phyloP scores from a whole-genome alignment of 371 early-diverging fungal species.

The Circinella minor region DNA sequence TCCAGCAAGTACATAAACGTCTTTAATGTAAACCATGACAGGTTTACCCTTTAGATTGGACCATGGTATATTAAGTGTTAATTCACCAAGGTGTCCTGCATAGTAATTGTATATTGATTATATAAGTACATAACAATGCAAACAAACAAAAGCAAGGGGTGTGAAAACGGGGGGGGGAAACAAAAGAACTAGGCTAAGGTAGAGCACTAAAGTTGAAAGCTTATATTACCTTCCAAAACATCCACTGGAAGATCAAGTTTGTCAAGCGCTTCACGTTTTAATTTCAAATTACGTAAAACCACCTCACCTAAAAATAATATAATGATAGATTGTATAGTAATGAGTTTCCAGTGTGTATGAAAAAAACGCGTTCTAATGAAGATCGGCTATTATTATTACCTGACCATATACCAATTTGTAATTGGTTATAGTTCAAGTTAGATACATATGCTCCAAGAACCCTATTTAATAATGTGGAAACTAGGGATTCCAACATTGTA shows the following conservation, averaged over 20 bases:
- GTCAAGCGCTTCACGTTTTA: conserved; percentile 91
- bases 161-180: too few species aligned
- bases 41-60: conserved; percentile 94
- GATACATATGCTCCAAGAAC: conserved; percentile 95
- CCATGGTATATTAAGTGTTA: conserved; percentile 96
- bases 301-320: conserved; percentile 82
- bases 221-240: conserved; percentile 80
- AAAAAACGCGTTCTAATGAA: not conserved
- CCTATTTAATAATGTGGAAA: conserved; percentile 88
- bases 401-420: conserved; percentile 96
- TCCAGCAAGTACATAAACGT: conserved; percentile 87
- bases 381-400: conserved; percentile 57
- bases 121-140: too few species aligned
- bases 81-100: conserved; percentile 74
- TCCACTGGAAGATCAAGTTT: conserved; percentile 95
- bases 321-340: not conserved
- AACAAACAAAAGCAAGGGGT: conserved; percentile 4
- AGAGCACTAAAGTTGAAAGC: too few species aligned
- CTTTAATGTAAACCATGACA: conserved; percentile 84
- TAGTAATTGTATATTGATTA: not conserved
- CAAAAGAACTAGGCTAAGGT: too few species aligned
- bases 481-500: conserved; percentile 88
- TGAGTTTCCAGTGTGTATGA: not conserved
- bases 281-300: conserved; percentile 86
- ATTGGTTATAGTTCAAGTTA: conserved; percentile 93